Evolutionary conservation across 2,329 filamentous ascomycete species (phyloP).

Genomic region (Ophiostoma australiae): DNA sequence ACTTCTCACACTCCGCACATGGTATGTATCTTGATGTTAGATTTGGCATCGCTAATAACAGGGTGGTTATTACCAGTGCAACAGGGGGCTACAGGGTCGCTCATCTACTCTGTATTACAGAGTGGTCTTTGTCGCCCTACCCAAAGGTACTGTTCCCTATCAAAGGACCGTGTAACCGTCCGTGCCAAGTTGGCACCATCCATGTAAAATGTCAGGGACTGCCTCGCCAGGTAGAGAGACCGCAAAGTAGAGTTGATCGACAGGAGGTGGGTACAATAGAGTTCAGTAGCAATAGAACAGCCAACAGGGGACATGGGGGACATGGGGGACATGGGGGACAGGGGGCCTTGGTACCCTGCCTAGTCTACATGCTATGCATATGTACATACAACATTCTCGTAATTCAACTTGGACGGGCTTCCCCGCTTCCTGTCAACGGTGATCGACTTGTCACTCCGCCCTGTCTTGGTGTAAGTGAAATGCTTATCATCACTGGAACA

Average conservation of each 20-base stretch:
- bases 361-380: too few species aligned
- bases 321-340: too few species aligned
- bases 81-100: too few species aligned
- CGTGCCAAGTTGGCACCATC: not conserved
- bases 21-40: not conserved
- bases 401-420: not conserved
- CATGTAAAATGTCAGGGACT: too few species aligned
- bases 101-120: not conserved
- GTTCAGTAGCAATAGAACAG: not conserved
- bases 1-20: not conserved
- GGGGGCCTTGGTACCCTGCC: not conserved
- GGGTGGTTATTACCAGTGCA: not conserved
- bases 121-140: not conserved
- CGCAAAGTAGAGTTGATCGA: not conserved
- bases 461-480: not conserved
- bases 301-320: not conserved
- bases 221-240: not conserved
- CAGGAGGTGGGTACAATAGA: not conserved
- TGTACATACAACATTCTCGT: not conserved
- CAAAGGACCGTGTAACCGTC: not conserved
- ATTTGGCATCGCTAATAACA: not conserved
- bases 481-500: not conserved
- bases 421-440: not conserved
- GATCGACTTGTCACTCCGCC: not conserved
- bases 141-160: not conserved